Evolutionary conservation across 2,329 filamentous ascomycete genomes (phyloP).

Genomic region (Paecilomyces fulvus): DNA sequence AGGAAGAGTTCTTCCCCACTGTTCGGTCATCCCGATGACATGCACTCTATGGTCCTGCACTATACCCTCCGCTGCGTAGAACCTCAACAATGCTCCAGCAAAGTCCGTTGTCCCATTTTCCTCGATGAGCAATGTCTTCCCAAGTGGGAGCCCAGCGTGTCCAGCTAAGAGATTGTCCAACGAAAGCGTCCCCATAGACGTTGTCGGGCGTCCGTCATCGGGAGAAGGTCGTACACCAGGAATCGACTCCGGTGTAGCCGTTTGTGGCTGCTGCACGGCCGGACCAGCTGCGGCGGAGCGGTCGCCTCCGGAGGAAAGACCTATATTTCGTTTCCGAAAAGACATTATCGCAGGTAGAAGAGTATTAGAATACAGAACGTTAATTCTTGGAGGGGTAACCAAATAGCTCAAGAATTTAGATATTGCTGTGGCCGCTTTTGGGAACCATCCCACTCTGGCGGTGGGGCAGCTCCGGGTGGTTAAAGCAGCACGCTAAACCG

Average conservation of each 20-base stretch:
- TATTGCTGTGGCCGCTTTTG: neutral
- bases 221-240: constrained; percentile 72
- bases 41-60: constrained; percentile 86
- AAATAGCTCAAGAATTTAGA: neutral
- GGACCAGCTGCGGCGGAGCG: constrained; percentile 23
- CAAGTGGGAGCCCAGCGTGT: constrained; percentile 75
- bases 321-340: constrained; percentile 60
- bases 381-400: neutral
- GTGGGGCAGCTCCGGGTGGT: constrained; percentile 13
- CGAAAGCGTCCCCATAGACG: constrained; percentile 81
- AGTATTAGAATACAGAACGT: neutral
- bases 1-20: constrained; percentile 77
- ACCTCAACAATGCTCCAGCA: constrained; percentile 70
- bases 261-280: constrained; percentile 16
- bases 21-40: constrained; percentile 68
- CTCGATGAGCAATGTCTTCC: constrained; percentile 70
- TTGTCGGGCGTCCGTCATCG: constrained; percentile 76
- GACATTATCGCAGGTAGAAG: constrained; percentile 42
- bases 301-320: constrained; percentile 37
- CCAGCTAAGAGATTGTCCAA: constrained; percentile 79
- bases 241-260: constrained; percentile 19
- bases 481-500: constrained; percentile 10
- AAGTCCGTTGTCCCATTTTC: constrained; percentile 94
- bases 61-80: constrained; percentile 88
- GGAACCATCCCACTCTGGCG: neutral